Evolutionary conservation across 2,329 filamentous ascomycete genomes (phyloP).

Genomic region (Penicillium rolfsii): DNA sequence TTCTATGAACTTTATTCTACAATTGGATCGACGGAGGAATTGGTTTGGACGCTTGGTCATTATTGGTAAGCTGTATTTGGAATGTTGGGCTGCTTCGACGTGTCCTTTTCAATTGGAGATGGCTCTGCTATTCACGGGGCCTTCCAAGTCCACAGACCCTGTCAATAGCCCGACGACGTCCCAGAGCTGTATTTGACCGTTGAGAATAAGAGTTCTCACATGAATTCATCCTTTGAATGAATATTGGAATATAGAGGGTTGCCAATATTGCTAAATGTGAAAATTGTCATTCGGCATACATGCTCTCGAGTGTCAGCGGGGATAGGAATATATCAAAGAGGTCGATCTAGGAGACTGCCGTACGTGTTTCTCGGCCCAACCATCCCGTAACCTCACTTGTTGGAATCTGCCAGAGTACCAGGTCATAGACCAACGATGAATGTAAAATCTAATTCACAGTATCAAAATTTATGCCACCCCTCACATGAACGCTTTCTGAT

Average conservation of each 20-base stretch:
- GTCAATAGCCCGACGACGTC: background rate
- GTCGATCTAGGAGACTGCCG: background rate
- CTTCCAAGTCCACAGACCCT: background rate
- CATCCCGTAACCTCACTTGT: background rate
- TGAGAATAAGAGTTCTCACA: background rate
- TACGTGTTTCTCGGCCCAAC: background rate
- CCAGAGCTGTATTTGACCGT: background rate
- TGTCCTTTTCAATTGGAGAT: background rate
- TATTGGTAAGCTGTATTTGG: no score
- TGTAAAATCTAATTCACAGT: background rate
- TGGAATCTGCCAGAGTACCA: background rate
- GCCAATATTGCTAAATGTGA: background rate
- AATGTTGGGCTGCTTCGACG: background rate
- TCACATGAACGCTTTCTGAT: background rate
- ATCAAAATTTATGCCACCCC: background rate
- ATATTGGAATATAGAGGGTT: background rate
- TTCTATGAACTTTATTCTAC: background rate
- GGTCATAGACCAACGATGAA: background rate
- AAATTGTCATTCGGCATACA: background rate
- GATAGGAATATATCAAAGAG: background rate
- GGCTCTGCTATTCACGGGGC: background rate
- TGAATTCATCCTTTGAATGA: background rate
- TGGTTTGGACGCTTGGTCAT: background rate
- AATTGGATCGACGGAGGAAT: background rate
- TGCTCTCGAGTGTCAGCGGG: background rate